Evolutionary conservation across 805 yeast genomes (phyloP).

Genomic region (Starmera quercuum): DNA sequence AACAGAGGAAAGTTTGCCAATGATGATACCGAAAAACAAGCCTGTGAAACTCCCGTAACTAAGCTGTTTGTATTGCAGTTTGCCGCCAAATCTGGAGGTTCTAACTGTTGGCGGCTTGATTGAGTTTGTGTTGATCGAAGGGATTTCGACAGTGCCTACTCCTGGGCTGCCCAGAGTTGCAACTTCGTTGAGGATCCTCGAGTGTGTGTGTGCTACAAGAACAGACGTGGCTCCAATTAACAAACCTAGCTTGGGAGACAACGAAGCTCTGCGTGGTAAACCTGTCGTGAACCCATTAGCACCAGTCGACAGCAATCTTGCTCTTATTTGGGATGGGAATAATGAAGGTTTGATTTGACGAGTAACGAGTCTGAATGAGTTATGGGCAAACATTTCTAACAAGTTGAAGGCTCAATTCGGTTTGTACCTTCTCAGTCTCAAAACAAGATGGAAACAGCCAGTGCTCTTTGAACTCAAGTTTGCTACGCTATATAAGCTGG

Average conservation of each 20-base stretch:
- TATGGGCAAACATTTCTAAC: background rate
- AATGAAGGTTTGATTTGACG: background rate
- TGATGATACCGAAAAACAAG: constrained; percentile 44
- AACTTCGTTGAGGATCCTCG: constrained; percentile 18
- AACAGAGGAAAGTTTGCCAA: constrained; percentile 50
- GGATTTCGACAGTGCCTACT: constrained; percentile 2
- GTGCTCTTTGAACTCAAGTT: no score
- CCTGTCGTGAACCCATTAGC: background rate
- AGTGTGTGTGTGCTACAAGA: constrained; percentile 10
- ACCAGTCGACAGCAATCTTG: background rate
- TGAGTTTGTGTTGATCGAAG: background rate
- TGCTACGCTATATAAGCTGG: no score
- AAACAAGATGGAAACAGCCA: no score
- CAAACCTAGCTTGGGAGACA: constrained; percentile 10
- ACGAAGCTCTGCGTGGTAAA: background rate
- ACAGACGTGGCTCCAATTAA: constrained; percentile 18
- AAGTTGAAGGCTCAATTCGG: no score
- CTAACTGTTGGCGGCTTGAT: constrained; percentile 1
- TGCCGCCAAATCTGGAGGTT: constrained; percentile 29
- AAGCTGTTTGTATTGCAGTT: constrained; percentile 47
- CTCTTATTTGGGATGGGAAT: background rate
- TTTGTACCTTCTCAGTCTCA: no score
- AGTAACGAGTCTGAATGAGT: background rate
- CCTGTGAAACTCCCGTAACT: constrained; percentile 58
- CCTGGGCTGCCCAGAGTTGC: constrained; percentile 16